Percentiles rank a stretch among this genome's conserved stretches.
Evolutionary conservation across 352 stramenopile species (phyloP).

Genomic region (Globisporangium barbulae): DNA sequence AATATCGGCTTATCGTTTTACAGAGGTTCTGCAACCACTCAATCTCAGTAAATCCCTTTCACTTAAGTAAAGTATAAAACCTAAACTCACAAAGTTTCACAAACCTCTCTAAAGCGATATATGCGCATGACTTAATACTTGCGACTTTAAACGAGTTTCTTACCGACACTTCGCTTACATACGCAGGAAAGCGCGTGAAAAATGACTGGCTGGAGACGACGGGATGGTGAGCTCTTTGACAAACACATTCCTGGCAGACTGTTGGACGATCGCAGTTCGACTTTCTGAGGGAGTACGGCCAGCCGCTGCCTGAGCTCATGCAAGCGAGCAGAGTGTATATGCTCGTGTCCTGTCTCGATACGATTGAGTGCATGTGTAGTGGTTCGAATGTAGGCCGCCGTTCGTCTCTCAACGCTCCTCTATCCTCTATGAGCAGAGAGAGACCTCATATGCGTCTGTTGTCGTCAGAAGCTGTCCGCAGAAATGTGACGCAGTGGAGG

Average conservation of each 20-base stretch:
- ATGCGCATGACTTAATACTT: no score
- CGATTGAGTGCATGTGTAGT: constrained; percentile 7
- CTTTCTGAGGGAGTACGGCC: neutral
- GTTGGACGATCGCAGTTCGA: neutral
- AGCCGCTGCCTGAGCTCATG: neutral
- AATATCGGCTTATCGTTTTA: neutral
- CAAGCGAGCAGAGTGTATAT: neutral
- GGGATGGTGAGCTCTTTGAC: constrained; percentile 3
- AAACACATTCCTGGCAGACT: neutral
- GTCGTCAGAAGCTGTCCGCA: constrained; percentile 24
- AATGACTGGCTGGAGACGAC: constrained; percentile 8
- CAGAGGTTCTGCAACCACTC: neutral
- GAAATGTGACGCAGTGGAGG: constrained; percentile 35
- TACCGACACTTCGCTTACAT: no score
- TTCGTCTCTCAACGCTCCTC: constrained; percentile 15
- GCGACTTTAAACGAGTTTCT: no score
- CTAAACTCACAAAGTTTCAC: no score
- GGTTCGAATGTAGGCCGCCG: neutral
- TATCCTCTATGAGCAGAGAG: constrained; percentile 17
- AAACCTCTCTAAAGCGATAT: no score
- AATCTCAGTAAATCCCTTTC: no score
- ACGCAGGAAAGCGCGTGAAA: no score
- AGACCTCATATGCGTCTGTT: constrained; percentile 10
- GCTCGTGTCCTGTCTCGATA: neutral
- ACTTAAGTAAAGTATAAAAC: no score